phyloP scores from a whole-genome alignment of 1,139 yeast genomes.

The Scheffersomyces segobiensis region DNA sequence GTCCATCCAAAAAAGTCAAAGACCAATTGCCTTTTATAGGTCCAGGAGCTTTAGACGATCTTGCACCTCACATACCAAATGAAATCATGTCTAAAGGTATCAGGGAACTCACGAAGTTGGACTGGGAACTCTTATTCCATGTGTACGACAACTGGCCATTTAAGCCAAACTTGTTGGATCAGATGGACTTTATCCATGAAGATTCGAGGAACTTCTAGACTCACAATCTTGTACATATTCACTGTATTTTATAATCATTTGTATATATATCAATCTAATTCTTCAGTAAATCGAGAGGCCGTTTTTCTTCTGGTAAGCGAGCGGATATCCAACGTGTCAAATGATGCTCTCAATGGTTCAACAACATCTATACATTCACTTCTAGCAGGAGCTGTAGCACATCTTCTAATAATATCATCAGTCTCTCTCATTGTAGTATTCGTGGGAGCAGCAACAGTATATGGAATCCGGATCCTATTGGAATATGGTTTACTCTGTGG shows the following conservation, averaged over 20 bases:
- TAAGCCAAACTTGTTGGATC: constrained; percentile 53
- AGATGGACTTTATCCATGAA: constrained; percentile 20
- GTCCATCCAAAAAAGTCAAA: constrained; percentile 46
- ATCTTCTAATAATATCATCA: not conserved
- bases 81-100: constrained; percentile 47
- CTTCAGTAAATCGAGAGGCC: constrained; percentile 5
- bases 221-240: not conserved
- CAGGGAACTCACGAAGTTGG: constrained; percentile 52
- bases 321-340: not conserved
- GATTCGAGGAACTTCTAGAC: constrained; percentile 15
- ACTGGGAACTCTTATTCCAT: constrained; percentile 50
- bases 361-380: not conserved
- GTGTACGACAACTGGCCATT: constrained; percentile 80
- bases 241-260: not conserved
- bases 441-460: not conserved
- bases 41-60: constrained; percentile 79
- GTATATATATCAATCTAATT: not conserved
- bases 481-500: not conserved
- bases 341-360: not conserved
- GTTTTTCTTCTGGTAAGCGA: constrained; percentile 2
- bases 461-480: not conserved
- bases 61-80: constrained; percentile 35
- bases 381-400: constrained; percentile 5
- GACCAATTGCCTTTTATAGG: constrained; percentile 62
- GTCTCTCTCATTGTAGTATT: not conserved